These are phyloP conservation scores for Moesziomyces parantarcticus DNA, from an alignment of 1,284 basidiomycete genomes.

Conservation along the genomic window DNA sequence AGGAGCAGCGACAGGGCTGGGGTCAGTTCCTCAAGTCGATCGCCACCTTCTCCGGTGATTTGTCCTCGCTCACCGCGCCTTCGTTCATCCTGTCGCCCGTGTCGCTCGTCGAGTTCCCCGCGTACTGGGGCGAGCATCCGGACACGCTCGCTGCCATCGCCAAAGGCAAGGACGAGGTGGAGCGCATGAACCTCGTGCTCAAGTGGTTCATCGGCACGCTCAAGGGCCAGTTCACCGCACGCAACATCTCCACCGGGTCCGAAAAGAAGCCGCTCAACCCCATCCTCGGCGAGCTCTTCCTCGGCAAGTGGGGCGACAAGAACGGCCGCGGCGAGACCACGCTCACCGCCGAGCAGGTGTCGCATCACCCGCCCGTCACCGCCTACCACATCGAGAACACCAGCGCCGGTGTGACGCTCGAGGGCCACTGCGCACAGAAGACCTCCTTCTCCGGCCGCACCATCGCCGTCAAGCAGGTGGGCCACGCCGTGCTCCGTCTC, in stretches of 20 bases:
- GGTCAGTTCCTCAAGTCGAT: slow-evolving; percentile 65
- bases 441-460: slow-evolving; percentile 77
- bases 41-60: slow-evolving; percentile 75
- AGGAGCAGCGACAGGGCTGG: slow-evolving; percentile 61
- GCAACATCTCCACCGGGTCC: slow-evolving; percentile 74
- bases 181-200: slow-evolving; percentile 65
- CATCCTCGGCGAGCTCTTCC: slow-evolving; percentile 88
- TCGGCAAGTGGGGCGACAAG: slow-evolving; percentile 87
- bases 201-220: slow-evolving; percentile 74
- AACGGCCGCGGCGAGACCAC: slow-evolving; percentile 83
- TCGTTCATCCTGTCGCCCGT: slow-evolving; percentile 70
- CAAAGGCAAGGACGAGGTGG: slow-evolving; percentile 61
- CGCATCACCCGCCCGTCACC: slow-evolving; percentile 73
- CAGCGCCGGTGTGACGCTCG: slow-evolving; percentile 80
- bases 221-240: slow-evolving; percentile 88
- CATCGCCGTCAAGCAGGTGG: slow-evolving; percentile 93
- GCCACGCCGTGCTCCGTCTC: slow-evolving; percentile 86
- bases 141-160: slow-evolving; percentile 56
- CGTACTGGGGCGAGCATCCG: slow-evolving; percentile 68
- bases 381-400: slow-evolving; percentile 81
- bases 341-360: slow-evolving; percentile 86
- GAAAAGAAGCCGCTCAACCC: slow-evolving; percentile 98
- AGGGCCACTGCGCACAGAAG: slow-evolving; percentile 95
- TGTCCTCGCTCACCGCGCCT: slow-evolving; percentile 94
- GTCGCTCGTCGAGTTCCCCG: slow-evolving; percentile 65